Percentiles rank a stretch among this genome's conserved stretches.
Conservation (phyloP, 768 basidiomycete genomes). For the Gymnopilus dilepis region DNA sequence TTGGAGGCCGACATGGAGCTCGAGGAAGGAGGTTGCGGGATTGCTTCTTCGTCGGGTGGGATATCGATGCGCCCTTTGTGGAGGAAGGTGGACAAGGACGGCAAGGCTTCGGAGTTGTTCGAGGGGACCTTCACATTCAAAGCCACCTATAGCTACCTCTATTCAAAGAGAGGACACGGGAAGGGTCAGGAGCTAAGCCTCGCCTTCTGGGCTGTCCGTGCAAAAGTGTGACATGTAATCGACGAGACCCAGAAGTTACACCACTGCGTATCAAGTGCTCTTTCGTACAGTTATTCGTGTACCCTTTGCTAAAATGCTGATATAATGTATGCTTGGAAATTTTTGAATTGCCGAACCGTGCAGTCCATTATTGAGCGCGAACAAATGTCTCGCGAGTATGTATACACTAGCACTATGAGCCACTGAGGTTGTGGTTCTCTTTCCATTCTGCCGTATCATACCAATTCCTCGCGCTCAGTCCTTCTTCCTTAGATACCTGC, state of each 20-base stretch:
- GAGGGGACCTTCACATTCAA: conserved; percentile 44
- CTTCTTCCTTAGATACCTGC: conserved; percentile 2
- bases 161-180: conserved; percentile 41
- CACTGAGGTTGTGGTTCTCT: no score
- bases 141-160: conserved; percentile 38
- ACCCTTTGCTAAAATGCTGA: no score
- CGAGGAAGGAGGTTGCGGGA: conserved; percentile 32
- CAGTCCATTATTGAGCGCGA: no score
- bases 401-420: no score
- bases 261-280: no score
- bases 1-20: conserved; percentile 21
- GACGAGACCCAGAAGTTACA: no score
- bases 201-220: conserved; percentile 42
- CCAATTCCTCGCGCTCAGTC: background rate
- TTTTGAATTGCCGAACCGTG: no score
- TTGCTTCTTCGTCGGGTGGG: conserved; percentile 36
- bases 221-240: conserved; percentile 1
- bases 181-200: conserved; percentile 32
- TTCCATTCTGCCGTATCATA: background rate
- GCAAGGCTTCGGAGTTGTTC: conserved; percentile 37
- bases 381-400: no score
- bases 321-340: no score
- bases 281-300: no score
- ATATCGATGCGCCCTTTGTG: conserved; percentile 43
- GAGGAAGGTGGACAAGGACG: conserved; percentile 22